phyloP scores from a whole-genome alignment of 441 rosid species.

The Aquilaria agallochum region DNA sequence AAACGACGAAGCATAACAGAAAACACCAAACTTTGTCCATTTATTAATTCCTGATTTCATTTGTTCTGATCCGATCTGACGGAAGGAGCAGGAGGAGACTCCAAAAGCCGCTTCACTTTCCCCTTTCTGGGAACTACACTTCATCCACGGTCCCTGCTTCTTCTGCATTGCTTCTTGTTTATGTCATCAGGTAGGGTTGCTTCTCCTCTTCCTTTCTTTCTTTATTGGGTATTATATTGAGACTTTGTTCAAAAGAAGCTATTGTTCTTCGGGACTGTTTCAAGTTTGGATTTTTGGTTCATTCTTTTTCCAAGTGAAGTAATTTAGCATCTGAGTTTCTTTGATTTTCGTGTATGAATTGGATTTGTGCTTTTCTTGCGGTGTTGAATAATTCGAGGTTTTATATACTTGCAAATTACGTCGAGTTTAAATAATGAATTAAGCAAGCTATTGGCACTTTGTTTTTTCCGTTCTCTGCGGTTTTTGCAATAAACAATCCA shows the following conservation, averaged over 20 bases:
- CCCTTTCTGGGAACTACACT: slow-evolving; percentile 16
- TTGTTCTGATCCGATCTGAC: slow-evolving; percentile 51
- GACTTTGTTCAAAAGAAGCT: slow-evolving; percentile 1
- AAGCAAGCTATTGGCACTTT: slow-evolving; percentile 20
- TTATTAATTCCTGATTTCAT: slow-evolving; percentile 14
- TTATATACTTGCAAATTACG: slow-evolving; percentile 13
- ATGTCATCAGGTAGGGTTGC: slow-evolving; percentile 53
- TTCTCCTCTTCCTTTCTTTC: background rate
- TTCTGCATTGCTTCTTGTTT: slow-evolving; percentile 29
- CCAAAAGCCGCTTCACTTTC: slow-evolving; percentile 37
- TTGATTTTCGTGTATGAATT: background rate
- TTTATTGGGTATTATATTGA: background rate
- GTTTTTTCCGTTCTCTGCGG: slow-evolving; percentile 25
- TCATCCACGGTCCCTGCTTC: slow-evolving; percentile 28
- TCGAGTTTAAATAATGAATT: slow-evolving; percentile 18
- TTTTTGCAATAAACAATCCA: slow-evolving; percentile 15
- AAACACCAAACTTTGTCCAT: slow-evolving; percentile 15
- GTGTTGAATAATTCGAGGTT: slow-evolving; percentile 2
- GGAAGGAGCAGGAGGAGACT: background rate
- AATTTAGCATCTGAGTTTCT: slow-evolving; percentile 9
- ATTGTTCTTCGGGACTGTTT: slow-evolving; percentile 6
- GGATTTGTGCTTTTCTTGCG: background rate
- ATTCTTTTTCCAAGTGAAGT: slow-evolving; percentile 21
- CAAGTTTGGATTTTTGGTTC: slow-evolving; percentile 7
- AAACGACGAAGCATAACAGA: slow-evolving; percentile 30